phyloP scores from a whole-genome alignment of 2,329 filamentous ascomycete genomes.

The Pseudogymnoascus pannorum region DNA sequence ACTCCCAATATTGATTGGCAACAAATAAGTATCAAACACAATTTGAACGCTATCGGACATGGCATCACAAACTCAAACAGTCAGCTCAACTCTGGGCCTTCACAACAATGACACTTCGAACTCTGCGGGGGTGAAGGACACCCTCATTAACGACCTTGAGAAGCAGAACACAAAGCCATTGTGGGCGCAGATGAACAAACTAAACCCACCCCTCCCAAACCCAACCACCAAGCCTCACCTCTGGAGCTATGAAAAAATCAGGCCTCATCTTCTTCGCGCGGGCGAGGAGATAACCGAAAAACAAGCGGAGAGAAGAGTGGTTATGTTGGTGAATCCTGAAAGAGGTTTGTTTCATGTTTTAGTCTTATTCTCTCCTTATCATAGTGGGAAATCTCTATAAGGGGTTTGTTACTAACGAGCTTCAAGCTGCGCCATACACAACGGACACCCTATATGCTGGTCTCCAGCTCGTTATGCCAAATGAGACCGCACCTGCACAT shows the following conservation, averaged over 20 bases:
- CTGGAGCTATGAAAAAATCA: constrained; percentile 32
- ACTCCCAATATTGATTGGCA: not conserved
- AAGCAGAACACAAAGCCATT: constrained; percentile 30
- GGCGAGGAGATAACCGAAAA: constrained; percentile 33
- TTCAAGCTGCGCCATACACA: constrained; percentile 43
- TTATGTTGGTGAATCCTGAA: constrained; percentile 37
- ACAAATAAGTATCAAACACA: not conserved
- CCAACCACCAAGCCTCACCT: constrained; percentile 35
- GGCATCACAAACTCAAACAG: too few species aligned
- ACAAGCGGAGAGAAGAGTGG: constrained; percentile 35
- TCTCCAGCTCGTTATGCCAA: constrained; percentile 49
- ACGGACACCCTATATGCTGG: constrained; percentile 52
- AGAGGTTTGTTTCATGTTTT: constrained; percentile 30
- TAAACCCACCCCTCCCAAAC: constrained; percentile 41
- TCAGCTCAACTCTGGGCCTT: too few species aligned
- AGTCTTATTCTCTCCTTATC: constrained; percentile 30
- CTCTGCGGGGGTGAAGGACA: not conserved
- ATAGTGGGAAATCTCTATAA: constrained; percentile 31
- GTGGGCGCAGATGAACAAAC: constrained; percentile 41
- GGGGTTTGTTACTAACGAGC: constrained; percentile 22
- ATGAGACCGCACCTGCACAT: constrained; percentile 48
- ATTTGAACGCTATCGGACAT: not conserved
- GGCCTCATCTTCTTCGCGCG: constrained; percentile 29
- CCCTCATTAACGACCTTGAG: constrained; percentile 8
- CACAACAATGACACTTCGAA: not conserved